Evolutionary conservation across 306 rosid species (phyloP), one percentile per base, ranked within the genome.

Genomic region (Lathyrus tuberosus): DNA sequence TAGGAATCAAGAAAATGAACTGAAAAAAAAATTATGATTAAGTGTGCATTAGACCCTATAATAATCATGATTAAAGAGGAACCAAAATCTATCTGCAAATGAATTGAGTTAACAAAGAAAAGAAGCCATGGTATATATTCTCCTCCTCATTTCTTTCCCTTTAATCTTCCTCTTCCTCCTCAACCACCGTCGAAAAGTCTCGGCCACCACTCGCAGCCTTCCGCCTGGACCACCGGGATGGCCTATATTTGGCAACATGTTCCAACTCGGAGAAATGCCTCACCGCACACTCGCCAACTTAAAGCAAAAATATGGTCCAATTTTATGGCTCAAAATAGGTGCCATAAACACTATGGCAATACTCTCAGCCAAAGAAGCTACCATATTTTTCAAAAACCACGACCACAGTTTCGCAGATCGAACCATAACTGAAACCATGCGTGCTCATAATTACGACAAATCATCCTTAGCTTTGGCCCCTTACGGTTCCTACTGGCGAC

Each of bases 151-250:
- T 2, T 58, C 62, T 1, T 33, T 72, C 4, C 53, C 64, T 14
- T 15, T 69, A 5, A 35, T 35, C 40, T n/a, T 82, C 37, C 33
- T 82, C 70, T 17, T 80, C 43, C 37, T 67, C 66, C 18, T 56
- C 52, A 16, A 13, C 72, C 43, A 11, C 73, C 77, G 17, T 65
- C 20, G 46, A 24, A 70, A 68, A 44, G 60, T 16, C 43, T 73
- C 72, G 0, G 11, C 70, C 52, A 1, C 56, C 30, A 76, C 28
- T 17, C 54, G 56, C 48, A 68, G 53, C 14, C 83, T 76, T 54
- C 96, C 89, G 2, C 96, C 92, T 0, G 91, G 96, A 0, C 93
- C 91, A 0, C 77, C 69, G 2, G 91, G 93, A 54, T 89, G 96
- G 96, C 93, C 91, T 0, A 16, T 87, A 4, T 59, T 89, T 8